Conservation (phyloP, 805 yeast species). For the Lipomyces starkeyi region DNA sequence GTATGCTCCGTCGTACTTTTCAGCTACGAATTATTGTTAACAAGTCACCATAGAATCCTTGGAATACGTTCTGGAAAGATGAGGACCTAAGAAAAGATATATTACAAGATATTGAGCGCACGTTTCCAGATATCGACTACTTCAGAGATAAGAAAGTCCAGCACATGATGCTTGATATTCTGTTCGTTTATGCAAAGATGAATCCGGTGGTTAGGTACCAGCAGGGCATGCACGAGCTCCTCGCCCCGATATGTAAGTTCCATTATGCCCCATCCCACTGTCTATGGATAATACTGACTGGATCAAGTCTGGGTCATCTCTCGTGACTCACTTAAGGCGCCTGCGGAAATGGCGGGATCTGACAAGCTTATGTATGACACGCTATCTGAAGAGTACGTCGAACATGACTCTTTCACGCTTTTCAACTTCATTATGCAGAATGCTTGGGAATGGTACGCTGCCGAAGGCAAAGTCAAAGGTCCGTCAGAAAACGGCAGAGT, state of each 20-base stretch:
- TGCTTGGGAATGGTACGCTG: slow-evolving; percentile 45
- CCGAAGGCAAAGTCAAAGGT: slow-evolving; percentile 29
- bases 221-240: slow-evolving; percentile 62
- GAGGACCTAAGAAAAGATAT: slow-evolving; percentile 40
- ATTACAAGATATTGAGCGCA: slow-evolving; percentile 45
- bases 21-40: neutral
- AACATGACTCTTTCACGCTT: slow-evolving; percentile 44
- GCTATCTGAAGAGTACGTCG: slow-evolving; percentile 38
- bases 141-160: slow-evolving; percentile 42
- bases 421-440: slow-evolving; percentile 44
- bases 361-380: slow-evolving; percentile 28
- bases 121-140: slow-evolving; percentile 46
- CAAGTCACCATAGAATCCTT: slow-evolving; percentile 25
- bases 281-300: neutral
- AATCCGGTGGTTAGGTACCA: slow-evolving; percentile 57
- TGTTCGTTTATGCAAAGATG: slow-evolving; percentile 56
- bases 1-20: slow-evolving; percentile 14
- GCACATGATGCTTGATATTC: slow-evolving; percentile 48
- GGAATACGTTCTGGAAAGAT: slow-evolving; percentile 36
- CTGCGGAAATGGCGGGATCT: slow-evolving; percentile 8
- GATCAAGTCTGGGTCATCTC: slow-evolving; percentile 21
- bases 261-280: neutral
- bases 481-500: slow-evolving; percentile 24
- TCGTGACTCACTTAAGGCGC: slow-evolving; percentile 16
- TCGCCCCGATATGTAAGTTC: slow-evolving; percentile 52